phyloP scores from a whole-genome alignment of 129 eudicot species.

The Glebionis coronaria region DNA sequence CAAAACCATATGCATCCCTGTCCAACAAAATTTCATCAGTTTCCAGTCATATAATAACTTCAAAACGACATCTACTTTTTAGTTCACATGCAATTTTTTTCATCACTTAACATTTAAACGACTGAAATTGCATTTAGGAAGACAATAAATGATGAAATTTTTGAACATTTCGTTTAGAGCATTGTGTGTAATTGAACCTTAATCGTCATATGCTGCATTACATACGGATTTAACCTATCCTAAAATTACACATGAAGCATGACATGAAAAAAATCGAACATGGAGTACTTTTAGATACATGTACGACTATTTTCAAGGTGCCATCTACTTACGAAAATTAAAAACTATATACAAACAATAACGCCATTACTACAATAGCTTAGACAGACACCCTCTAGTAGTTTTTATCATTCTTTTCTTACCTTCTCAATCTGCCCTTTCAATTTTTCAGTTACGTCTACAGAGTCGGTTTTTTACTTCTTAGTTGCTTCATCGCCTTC shows the following conservation, averaged over 20 bases:
- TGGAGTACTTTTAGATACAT: neutral
- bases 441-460: conserved; percentile 69
- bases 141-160: too few species aligned
- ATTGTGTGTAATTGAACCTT: neutral
- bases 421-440: conserved; percentile 96
- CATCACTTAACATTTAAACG: too few species aligned
- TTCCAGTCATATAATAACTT: neutral
- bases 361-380: too few species aligned
- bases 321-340: too few species aligned
- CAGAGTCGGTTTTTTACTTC: conserved; percentile 30
- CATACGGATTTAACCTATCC: neutral
- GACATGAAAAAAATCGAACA: neutral
- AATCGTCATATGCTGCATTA: neutral
- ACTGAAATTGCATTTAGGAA: too few species aligned
- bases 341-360: too few species aligned
- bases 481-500: conserved; percentile 37
- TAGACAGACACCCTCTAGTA: too few species aligned
- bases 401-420: too few species aligned
- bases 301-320: too few species aligned
- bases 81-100: neutral
- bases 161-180: neutral
- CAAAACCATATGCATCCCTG: conserved; percentile 90
- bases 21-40: conserved; percentile 20
- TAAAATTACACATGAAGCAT: neutral
- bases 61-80: conserved; percentile 1